phyloP scores from a whole-genome alignment of 2,329 filamentous ascomycete genomes.

The Aspergillus pseudotamarii region DNA sequence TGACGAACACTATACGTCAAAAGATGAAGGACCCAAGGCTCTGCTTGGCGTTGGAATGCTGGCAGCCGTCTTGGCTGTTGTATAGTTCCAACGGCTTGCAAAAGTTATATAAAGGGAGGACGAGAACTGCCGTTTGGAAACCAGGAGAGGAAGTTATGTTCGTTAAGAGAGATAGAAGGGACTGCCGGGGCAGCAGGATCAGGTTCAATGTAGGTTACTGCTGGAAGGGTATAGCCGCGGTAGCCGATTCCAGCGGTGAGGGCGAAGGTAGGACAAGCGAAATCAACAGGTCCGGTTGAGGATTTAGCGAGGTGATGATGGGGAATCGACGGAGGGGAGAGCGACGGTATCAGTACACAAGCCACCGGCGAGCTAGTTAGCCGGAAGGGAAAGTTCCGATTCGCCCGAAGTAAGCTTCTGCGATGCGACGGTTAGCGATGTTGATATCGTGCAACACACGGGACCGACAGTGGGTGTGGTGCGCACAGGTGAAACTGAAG shows the following conservation, averaged over 20 bases:
- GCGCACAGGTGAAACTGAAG: slow-evolving; percentile 5
- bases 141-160: neutral
- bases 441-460: slow-evolving; percentile 2
- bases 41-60: slow-evolving; percentile 33
- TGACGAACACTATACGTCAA: slow-evolving; percentile 27
- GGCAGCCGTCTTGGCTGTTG: slow-evolving; percentile 28
- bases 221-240: neutral
- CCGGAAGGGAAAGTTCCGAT: slow-evolving; percentile 29
- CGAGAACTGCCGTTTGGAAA: slow-evolving; percentile 7
- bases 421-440: slow-evolving; percentile 21
- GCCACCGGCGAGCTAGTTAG: slow-evolving; percentile 23
- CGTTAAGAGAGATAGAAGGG: neutral
- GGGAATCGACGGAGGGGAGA: slow-evolving; percentile 10
- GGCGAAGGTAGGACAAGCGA: slow-evolving; percentile 6
- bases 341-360: slow-evolving; percentile 16
- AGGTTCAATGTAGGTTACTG: slow-evolving; percentile 4
- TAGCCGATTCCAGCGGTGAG: slow-evolving; percentile 1
- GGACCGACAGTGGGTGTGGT: neutral
- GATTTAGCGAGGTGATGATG: slow-evolving; percentile 17
- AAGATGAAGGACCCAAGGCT: slow-evolving; percentile 25
- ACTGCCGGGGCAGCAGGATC: slow-evolving; percentile 6
- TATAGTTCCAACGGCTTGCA: slow-evolving; percentile 13
- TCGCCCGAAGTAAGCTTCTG: slow-evolving; percentile 23
- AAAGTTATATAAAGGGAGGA: slow-evolving; percentile 24
- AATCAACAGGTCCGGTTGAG: slow-evolving; percentile 10